These are phyloP conservation scores for Balamuthia mandrillaris DNA, from an alignment of 208 protist species.

Conservation along the genomic window DNA sequence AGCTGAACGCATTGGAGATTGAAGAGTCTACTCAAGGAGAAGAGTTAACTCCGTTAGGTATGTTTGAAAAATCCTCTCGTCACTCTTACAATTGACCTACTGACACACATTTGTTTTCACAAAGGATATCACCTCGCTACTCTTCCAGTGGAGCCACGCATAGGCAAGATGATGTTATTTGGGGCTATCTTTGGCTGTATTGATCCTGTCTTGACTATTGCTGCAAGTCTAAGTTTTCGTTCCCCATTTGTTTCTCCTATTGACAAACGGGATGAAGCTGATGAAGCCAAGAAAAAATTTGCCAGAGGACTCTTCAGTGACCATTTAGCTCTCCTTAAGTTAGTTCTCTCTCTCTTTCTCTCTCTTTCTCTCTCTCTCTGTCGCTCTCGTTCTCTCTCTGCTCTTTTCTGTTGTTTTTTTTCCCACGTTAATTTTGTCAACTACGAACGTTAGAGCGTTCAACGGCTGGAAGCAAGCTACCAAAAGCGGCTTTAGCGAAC, in stretches of 20 bases:
- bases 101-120: not conserved
- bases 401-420: not conserved
- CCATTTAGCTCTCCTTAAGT: not conserved
- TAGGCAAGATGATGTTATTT: conserved; percentile 92
- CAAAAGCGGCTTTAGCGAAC: conserved; percentile 57
- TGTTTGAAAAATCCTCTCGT: not conserved
- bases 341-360: not conserved
- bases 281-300: conserved; percentile 70
- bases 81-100: not conserved
- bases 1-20: conserved; percentile 80
- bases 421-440: conserved; percentile 49
- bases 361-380: not conserved
- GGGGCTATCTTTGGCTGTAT: conserved; percentile 88
- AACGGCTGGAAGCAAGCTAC: conserved; percentile 68
- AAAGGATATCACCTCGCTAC: conserved; percentile 46
- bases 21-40: no score
- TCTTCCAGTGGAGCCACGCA: conserved; percentile 57
- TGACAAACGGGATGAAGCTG: conserved; percentile 83
- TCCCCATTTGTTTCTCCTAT: conserved; percentile 72
- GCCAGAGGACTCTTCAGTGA: not conserved
- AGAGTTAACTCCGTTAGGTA: conserved; percentile 76
- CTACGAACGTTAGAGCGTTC: conserved; percentile 79
- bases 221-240: conserved; percentile 72
- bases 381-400: conserved; percentile 29
- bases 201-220: conserved; percentile 92